Evolutionary conservation across 2,329 filamentous ascomycete species (phyloP), one percentile per base, ranked within the genome.

Genomic region (Tolypocladium amazonense): DNA sequence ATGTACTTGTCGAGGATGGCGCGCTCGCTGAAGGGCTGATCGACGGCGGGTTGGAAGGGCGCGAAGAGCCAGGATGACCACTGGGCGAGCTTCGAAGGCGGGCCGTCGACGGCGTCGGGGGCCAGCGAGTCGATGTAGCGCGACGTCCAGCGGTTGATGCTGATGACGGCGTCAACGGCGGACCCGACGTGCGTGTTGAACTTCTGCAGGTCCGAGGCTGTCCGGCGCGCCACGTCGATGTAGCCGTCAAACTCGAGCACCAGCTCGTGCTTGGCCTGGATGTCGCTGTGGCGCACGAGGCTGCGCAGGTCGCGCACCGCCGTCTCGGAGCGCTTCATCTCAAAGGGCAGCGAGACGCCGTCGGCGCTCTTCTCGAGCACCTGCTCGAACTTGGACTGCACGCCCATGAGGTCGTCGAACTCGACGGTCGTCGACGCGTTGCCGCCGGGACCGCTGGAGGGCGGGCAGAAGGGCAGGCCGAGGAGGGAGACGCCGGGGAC

Each of bases 161-260:
- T 82, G 61, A 92, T 86, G 56, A 92, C 85, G 41, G 83, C 83
- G 67, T 93, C 89, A 41, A 92, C 85, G 1, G 87, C 86, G 14
- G 84, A 81, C 5, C 88, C 88, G 64, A 92, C 87, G 65, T 88
- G 86, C 0, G 83, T 85, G 73, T 92, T 92, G 79, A 92, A 94
- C 60, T 80, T 82, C 62, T 88, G 86, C 5, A 94, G 78, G 59
- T 89, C 85, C 53, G 80, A 78, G 4, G 87, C 84, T 1, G 87
- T 85, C 55, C 81, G 78, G 4, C 84, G 78, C 2, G 88, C 86
- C 0, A 83, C 85, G 12, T 88, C 84, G 64, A 94, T 84, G 72
- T 92, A 95, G 56, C 83, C 83, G 62, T 88, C 83, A 60, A 95
- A 88, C 69, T 93, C 89, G 27, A 86, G 79, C 5, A 89, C 83